Evolutionary conservation across 352 stramenopile species (phyloP).

Genomic region (Thraustotheca clavata): DNA sequence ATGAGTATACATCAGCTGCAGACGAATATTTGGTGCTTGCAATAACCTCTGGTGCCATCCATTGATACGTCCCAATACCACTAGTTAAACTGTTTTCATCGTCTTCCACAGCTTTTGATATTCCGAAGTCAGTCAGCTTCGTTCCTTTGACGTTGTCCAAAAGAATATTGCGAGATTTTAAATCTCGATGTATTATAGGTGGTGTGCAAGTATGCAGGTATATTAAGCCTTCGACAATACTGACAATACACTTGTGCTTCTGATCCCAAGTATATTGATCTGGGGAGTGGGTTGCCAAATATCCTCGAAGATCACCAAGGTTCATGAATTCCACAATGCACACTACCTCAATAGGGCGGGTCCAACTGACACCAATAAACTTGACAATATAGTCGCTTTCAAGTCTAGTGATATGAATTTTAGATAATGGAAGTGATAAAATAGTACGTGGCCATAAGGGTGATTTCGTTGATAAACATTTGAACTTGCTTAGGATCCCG

Average conservation of each 20-base stretch:
- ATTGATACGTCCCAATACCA: too few relatives aligned
- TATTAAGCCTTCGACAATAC: neutral
- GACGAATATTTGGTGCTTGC: too few relatives aligned
- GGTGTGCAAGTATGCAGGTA: neutral
- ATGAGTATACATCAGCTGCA: too few relatives aligned
- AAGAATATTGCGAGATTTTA: neutral
- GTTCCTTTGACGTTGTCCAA: neutral
- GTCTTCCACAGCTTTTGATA: too few relatives aligned
- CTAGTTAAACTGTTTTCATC: too few relatives aligned
- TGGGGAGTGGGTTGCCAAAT: slow-evolving; percentile 34
- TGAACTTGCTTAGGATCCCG: too few relatives aligned
- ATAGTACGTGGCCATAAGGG: too few relatives aligned
- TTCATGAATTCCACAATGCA: slow-evolving; percentile 76
- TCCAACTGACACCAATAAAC: slow-evolving; percentile 76
- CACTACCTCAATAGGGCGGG: slow-evolving; percentile 58
- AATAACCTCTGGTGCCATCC: too few relatives aligned
- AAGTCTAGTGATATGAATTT: too few relatives aligned
- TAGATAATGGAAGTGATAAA: too few relatives aligned
- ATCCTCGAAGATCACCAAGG: slow-evolving; percentile 55
- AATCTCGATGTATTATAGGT: neutral
- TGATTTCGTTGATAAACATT: too few relatives aligned
- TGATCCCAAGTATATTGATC: neutral
- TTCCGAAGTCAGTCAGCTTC: too few relatives aligned
- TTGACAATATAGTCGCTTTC: slow-evolving; percentile 43
- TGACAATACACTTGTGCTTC: neutral